These are phyloP conservation scores for Penicillium sp. DNA, from an alignment of 2,329 filamentous ascomycete genomes.

Conservation along the genomic window DNA sequence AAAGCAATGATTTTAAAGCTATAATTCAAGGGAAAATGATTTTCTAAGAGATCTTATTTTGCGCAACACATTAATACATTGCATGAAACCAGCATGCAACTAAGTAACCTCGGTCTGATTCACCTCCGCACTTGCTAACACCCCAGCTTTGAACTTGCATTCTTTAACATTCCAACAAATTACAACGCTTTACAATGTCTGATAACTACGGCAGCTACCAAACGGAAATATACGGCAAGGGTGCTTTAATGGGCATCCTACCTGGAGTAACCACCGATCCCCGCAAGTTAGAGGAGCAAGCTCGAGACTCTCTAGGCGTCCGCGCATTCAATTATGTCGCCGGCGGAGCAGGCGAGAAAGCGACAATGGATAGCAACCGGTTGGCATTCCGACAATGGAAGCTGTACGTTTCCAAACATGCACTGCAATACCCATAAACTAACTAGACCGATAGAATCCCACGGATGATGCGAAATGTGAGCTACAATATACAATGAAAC, in stretches of 20 bases:
- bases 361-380: slow-evolving; percentile 61
- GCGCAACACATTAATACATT: neutral
- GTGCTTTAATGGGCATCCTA: slow-evolving; percentile 49
- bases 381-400: slow-evolving; percentile 56
- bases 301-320: slow-evolving; percentile 48
- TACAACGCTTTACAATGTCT: slow-evolving; percentile 23
- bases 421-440: neutral
- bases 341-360: slow-evolving; percentile 61
- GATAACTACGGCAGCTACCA: slow-evolving; percentile 48
- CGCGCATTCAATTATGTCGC: slow-evolving; percentile 59
- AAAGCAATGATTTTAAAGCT: neutral
- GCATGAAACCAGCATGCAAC: neutral
- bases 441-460: slow-evolving; percentile 48
- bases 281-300: slow-evolving; percentile 56
- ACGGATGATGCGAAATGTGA: slow-evolving; percentile 46
- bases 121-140: neutral
- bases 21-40: neutral
- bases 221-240: slow-evolving; percentile 52
- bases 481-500: neutral
- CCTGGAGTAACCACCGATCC: slow-evolving; percentile 60
- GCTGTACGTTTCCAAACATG: slow-evolving; percentile 27
- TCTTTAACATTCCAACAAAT: neutral
- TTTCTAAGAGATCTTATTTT: neutral
- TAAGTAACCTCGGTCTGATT: neutral
- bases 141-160: neutral